Evolutionary conservation across 2,329 filamentous ascomycete species (phyloP).

Genomic region (Exophiala calicioides): DNA sequence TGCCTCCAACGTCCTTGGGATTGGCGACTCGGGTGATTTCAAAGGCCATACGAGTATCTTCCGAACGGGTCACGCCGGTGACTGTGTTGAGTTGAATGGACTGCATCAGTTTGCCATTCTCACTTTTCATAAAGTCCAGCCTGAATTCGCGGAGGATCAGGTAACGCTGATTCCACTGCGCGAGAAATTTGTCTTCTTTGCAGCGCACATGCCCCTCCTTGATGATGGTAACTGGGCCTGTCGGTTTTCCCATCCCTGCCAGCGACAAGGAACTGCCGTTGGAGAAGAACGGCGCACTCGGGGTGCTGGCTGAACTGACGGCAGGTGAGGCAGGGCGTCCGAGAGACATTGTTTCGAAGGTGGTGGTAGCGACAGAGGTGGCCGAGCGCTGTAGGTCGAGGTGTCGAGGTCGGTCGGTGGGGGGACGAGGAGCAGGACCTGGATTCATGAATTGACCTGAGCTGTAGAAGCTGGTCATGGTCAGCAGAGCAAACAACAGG

Average conservation of each 20-base stretch:
- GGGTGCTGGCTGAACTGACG: conserved; percentile 63
- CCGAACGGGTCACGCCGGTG: conserved; percentile 84
- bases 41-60: conserved; percentile 87
- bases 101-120: conserved; percentile 83
- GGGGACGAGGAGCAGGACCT: conserved; percentile 87
- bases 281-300: conserved; percentile 62
- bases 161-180: conserved; percentile 88
- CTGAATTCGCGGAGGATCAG: conserved; percentile 89
- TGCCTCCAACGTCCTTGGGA: conserved; percentile 62
- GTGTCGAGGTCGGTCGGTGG: conserved; percentile 72
- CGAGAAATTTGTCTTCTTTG: conserved; percentile 80
- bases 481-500: conserved; percentile 12
- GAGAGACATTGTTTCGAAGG: conserved; percentile 67
- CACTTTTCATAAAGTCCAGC: conserved; percentile 90
- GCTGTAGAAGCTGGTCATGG: conserved; percentile 56
- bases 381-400: conserved; percentile 76
- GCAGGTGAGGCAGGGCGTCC: conserved; percentile 63
- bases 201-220: conserved; percentile 60
- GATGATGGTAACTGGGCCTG: conserved; percentile 70
- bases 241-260: conserved; percentile 56
- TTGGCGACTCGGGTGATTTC: conserved; percentile 76
- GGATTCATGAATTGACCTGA: conserved; percentile 88
- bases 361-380: conserved; percentile 72
- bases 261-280: conserved; percentile 74
- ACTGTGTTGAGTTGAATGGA: conserved; percentile 85